Percentiles rank a stretch among this genome's conserved stretches.
Evolutionary conservation across 1,284 basidiomycete genomes (phyloP).

Genomic region (Sanghuangporus baumii): DNA sequence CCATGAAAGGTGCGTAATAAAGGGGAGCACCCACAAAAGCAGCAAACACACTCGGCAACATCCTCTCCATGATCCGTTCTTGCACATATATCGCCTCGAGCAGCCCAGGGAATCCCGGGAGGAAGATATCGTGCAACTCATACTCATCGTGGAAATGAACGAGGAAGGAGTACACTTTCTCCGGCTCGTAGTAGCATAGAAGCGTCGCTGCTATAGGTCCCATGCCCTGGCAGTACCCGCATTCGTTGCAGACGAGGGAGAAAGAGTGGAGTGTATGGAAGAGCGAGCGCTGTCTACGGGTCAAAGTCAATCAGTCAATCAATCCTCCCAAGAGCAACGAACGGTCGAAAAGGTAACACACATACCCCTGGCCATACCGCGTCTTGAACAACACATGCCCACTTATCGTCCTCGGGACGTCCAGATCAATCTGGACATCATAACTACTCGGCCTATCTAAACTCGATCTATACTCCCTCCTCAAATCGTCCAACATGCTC

Average conservation of each 20-base stretch:
- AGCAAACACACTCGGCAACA: conserved; percentile 85
- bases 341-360: conserved; percentile 16
- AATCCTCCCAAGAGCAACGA: neutral
- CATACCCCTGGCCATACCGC: conserved; percentile 89
- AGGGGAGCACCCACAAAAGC: conserved; percentile 52
- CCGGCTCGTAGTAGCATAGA: conserved; percentile 88
- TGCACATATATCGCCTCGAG: conserved; percentile 94
- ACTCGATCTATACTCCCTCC: conserved; percentile 52
- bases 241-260: conserved; percentile 78
- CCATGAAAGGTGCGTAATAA: neutral
- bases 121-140: conserved; percentile 84
- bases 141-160: conserved; percentile 87
- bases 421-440: conserved; percentile 97
- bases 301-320: conserved; percentile 14
- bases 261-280: conserved; percentile 95
- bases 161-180: conserved; percentile 80
- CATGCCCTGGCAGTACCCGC: conserved; percentile 99
- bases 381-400: conserved; percentile 95
- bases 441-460: conserved; percentile 79
- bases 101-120: conserved; percentile 93
- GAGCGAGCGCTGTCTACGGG: conserved; percentile 78
- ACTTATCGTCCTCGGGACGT: conserved; percentile 94
- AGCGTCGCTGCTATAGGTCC: conserved; percentile 94
- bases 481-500: conserved; percentile 22
- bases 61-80: conserved; percentile 76